phyloP scores from a whole-genome alignment of 2,329 filamentous ascomycete species.

The Xylariaceae sp. region DNA sequence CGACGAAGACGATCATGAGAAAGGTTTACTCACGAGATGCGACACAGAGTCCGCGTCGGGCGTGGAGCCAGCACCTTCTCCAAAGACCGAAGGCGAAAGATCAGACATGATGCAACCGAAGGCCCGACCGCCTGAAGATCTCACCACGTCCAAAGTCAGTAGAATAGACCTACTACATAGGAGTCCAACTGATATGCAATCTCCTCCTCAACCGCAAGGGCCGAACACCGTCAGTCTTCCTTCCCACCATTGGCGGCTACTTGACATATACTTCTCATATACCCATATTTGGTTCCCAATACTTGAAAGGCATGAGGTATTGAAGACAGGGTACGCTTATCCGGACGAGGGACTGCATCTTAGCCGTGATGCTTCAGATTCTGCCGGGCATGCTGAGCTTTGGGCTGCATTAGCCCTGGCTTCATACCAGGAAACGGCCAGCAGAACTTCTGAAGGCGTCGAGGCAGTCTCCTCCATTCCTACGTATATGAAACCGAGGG shows the following conservation, averaged over 20 bases:
- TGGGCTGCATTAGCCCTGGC: slow-evolving; percentile 67
- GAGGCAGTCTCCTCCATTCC: slow-evolving; percentile 29
- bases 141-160: background rate
- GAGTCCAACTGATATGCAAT: background rate
- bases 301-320: slow-evolving; percentile 68
- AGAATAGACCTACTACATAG: background rate
- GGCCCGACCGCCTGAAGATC: slow-evolving; percentile 1
- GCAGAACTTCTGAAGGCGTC: slow-evolving; percentile 25
- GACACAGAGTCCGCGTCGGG: slow-evolving; percentile 7
- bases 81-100: slow-evolving; percentile 5
- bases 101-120: slow-evolving; percentile 2
- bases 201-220: background rate
- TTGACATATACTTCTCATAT: slow-evolving; percentile 78
- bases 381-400: slow-evolving; percentile 60
- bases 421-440: slow-evolving; percentile 57
- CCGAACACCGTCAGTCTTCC: slow-evolving; percentile 47
- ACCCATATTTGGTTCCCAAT: slow-evolving; percentile 81
- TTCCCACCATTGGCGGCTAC: slow-evolving; percentile 62
- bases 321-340: slow-evolving; percentile 56
- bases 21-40: background rate
- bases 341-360: slow-evolving; percentile 43
- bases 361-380: slow-evolving; percentile 38
- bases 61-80: background rate
- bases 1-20: slow-evolving; percentile 43
- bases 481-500: slow-evolving; percentile 38